Percentiles rank a stretch among this genome's conserved stretches.
These are phyloP conservation scores for Ophiostoma quercus DNA, from an alignment of 2,329 filamentous ascomycete species.

Conservation along the genomic window DNA sequence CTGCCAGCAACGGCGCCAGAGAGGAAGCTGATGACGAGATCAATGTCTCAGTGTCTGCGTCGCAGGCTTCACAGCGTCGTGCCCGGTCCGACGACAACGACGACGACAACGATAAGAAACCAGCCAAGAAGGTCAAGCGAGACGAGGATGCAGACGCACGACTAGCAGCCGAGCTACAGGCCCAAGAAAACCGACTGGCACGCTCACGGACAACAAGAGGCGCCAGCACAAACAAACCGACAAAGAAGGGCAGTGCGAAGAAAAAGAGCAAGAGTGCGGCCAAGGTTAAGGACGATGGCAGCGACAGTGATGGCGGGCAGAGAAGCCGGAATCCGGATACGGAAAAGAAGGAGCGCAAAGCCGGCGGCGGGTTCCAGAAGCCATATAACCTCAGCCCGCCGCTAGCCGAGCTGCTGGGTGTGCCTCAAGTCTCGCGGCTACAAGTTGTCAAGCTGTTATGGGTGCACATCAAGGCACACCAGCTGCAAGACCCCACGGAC, in stretches of 20 bases:
- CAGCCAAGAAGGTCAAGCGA: slow-evolving; percentile 60
- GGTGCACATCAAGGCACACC: slow-evolving; percentile 84
- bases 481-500: slow-evolving; percentile 85
- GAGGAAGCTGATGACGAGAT: slow-evolving; percentile 24
- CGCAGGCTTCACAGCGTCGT: slow-evolving; percentile 25
- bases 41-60: slow-evolving; percentile 28
- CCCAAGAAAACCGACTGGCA: slow-evolving; percentile 73
- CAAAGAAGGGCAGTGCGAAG: slow-evolving; percentile 53
- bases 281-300: slow-evolving; percentile 61
- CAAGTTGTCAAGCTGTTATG: slow-evolving; percentile 96
- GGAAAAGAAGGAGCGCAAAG: slow-evolving; percentile 65
- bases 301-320: slow-evolving; percentile 59
- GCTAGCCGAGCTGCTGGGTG: slow-evolving; percentile 64
- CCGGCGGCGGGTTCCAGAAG: slow-evolving; percentile 90
- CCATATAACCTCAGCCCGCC: slow-evolving; percentile 68
- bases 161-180: slow-evolving; percentile 81
- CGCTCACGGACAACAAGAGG: slow-evolving; percentile 71
- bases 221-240: slow-evolving; percentile 51
- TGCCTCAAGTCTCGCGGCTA: slow-evolving; percentile 79
- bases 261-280: slow-evolving; percentile 32
- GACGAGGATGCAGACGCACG: slow-evolving; percentile 74
- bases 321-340: slow-evolving; percentile 30
- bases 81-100: slow-evolving; percentile 41
- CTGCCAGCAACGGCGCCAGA: neutral
- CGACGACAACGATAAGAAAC: slow-evolving; percentile 29